These are phyloP conservation scores for Marasmius tenuissimus DNA, from an alignment of 1,284 basidiomycete genomes.

Conservation along the genomic window DNA sequence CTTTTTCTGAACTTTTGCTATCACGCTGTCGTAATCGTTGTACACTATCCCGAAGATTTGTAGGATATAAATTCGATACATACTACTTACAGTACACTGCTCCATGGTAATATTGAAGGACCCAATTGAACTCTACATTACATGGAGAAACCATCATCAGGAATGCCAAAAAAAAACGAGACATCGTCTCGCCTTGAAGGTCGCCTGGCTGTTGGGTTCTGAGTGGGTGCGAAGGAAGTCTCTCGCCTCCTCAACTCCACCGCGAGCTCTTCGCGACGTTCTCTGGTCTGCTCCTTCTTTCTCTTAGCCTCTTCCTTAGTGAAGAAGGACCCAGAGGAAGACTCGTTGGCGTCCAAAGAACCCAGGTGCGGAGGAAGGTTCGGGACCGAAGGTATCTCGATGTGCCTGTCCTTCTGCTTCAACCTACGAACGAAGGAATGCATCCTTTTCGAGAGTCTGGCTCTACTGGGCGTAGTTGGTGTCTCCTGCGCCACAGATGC, in stretches of 20 bases:
- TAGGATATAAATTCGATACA: not conserved
- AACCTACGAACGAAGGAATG: not conserved
- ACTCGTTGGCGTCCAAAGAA: not conserved
- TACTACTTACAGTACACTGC: not conserved
- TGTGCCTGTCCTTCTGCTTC: not conserved
- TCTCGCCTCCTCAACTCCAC: slow-evolving; percentile 3
- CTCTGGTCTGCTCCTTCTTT: not conserved
- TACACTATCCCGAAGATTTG: not conserved
- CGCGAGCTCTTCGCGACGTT: slow-evolving; percentile 4
- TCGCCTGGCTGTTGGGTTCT: not conserved
- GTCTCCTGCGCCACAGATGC: not conserved
- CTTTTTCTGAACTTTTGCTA: not conserved
- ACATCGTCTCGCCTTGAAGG: not conserved
- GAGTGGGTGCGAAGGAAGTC: not conserved
- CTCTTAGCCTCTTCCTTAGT: not conserved
- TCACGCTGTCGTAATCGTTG: not conserved
- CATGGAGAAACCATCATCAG: not conserved
- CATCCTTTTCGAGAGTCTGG: not conserved
- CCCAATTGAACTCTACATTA: not conserved
- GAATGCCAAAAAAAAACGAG: not conserved
- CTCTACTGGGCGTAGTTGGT: not conserved
- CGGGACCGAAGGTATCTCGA: not conserved
- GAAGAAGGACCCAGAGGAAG: not conserved
- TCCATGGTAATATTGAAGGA: not conserved
- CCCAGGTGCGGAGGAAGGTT: not conserved